Evolutionary conservation across 805 yeast genomes (phyloP).

Genomic region (Metschnikowia vanudenii): DNA sequence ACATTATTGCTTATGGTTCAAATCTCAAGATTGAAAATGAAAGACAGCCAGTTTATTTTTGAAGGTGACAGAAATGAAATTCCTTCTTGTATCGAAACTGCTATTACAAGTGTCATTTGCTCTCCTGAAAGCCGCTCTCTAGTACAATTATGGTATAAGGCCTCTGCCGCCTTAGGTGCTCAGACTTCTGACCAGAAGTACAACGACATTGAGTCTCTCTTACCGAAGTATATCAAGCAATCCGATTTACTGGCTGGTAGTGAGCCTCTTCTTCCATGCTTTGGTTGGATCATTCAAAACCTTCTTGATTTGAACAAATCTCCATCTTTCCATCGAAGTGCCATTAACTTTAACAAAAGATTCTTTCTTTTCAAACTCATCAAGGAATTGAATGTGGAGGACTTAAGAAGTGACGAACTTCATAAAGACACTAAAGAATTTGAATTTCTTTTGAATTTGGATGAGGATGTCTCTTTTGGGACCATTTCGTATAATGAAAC

Average conservation of each 20-base stretch:
- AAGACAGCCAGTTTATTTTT: constrained; percentile 38
- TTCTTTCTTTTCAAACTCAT: constrained; percentile 39
- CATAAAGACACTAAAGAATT: constrained; percentile 43
- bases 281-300: constrained; percentile 88
- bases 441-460: constrained; percentile 51
- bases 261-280: constrained; percentile 70
- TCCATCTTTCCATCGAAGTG: constrained; percentile 69
- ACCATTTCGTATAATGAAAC: constrained; percentile 36
- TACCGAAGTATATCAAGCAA: constrained; percentile 29
- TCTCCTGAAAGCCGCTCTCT: constrained; percentile 78
- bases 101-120: constrained; percentile 67
- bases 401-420: constrained; percentile 21
- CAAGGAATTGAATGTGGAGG: constrained; percentile 40
- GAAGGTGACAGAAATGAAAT: constrained; percentile 40
- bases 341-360: constrained; percentile 81
- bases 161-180: constrained; percentile 33
- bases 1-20: constrained; percentile 65
- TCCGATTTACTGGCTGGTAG: constrained; percentile 32
- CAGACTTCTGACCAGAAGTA: constrained; percentile 10
- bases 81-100: constrained; percentile 84
- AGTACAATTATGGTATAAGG: constrained; percentile 66
- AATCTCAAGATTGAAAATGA: constrained; percentile 67
- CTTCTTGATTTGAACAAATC: constrained; percentile 60
- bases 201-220: constrained; percentile 31
- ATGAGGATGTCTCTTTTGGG: constrained; percentile 33